Base-by-base conservation (phyloP, 768 basidiomycete genomes). In the Scleroderma citrinum region DNA sequence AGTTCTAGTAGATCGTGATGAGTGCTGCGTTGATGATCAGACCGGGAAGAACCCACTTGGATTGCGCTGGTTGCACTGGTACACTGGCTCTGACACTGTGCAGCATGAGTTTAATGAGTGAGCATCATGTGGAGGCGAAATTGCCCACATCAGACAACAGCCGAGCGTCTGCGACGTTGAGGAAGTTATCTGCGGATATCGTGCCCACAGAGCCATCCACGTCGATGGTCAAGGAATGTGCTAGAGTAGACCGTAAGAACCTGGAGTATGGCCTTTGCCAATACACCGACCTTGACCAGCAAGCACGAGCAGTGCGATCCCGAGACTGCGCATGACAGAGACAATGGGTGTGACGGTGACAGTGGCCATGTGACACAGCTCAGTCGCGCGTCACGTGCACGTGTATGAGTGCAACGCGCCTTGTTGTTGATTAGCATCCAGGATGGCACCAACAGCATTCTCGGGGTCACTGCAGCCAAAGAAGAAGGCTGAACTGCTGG, bases 401-500 rank as follows among this genome's bases (percentile, higher is more conserved):
- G 11, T 16, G 11, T n/a, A n/a, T 16, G 32, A 35, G 20, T 46
- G 36, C 32, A n/a, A 35, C 44, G 30, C 32, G 44, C 30, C 17
- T 31, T 4, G 23, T 30, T 29, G 32, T 29, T 44, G 23, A 19
- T 19, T 6, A 8, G 43, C 32, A 12, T 5, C 5, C 16, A 30
- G 53, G 63, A 80, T 78, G 76, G 63, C 75, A 35, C 70, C n/a
- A n/a, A n/a, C 71, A 31, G 48, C 69, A 30, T 83, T 69, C 59
- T 59, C 76, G 35, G 83, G 83, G 40, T 63, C 77, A 23, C 73
- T 85, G 23, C 74, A 71, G 51, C 58, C 75, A n/a, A 85, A 86
- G 67, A 85, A 83, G 68, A 86, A 86, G 63, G 70, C 71, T 3
- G 84, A 86, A 19, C 74, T 87, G 3, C 82, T 76, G 56, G 76